A percentile compares a stretch with the other conserved stretches of the same genome.
These are phyloP conservation scores for Populus hybrid DNA, from an alignment of 441 rosid genomes.

Conservation along the genomic window DNA sequence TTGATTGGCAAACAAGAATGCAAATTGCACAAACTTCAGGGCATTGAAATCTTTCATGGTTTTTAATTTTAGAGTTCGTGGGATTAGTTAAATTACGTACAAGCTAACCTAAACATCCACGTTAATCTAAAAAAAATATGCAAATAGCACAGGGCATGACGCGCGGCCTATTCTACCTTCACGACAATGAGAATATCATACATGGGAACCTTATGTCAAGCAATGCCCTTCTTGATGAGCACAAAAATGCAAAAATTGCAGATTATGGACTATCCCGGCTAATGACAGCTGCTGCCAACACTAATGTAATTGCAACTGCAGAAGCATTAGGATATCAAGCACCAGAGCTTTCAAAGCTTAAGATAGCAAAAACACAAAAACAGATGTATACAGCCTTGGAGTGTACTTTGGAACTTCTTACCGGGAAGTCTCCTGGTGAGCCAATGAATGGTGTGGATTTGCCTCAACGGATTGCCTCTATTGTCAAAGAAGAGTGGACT, in stretches of 20 bases:
- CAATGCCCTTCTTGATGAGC: constrained; percentile 63
- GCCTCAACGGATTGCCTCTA: constrained; percentile 90
- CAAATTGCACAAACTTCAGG: constrained; percentile 11
- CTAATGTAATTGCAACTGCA: constrained; percentile 73
- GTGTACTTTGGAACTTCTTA: constrained; percentile 69
- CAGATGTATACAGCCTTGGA: constrained; percentile 76
- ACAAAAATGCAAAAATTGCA: constrained; percentile 46
- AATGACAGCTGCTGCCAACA: constrained; percentile 67
- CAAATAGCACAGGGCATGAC: constrained; percentile 48
- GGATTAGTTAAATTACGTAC: accelerated
- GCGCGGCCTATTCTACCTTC: constrained; percentile 58
- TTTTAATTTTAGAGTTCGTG: no score
- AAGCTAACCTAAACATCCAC: no score
- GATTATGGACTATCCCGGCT: constrained; percentile 72
- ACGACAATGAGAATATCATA: constrained; percentile 53
- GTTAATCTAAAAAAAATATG: no score
- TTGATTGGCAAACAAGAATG: constrained; percentile 72
- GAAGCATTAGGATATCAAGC: constrained; percentile 77
- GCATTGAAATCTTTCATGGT: no score
- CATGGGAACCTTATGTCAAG: constrained; percentile 78
- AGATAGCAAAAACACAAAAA: constrained; percentile 67
- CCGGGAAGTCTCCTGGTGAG: constrained; percentile 77
- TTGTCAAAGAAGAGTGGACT: constrained; percentile 83
- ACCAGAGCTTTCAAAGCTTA: constrained; percentile 75
- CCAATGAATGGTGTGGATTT: constrained; percentile 70